Evolutionary conservation across 1,139 yeast species (phyloP), one percentile per base, ranked within the genome.

Genomic region (Lodderomyces jiufengensis): DNA sequence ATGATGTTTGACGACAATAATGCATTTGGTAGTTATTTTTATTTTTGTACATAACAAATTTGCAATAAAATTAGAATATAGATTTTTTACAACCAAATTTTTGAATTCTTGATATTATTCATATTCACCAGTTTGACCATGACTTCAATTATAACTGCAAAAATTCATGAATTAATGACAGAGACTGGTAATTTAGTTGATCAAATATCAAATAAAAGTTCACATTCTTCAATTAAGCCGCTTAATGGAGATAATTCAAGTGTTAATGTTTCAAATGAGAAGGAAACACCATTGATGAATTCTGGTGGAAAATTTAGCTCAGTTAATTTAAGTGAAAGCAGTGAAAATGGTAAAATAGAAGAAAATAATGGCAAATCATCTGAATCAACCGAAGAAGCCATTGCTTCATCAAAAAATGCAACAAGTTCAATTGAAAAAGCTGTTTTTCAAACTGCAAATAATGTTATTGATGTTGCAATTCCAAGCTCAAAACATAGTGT

Each of bases 401-500:
- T 18, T 18, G 20, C 5, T 18, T 5, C 7, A 18, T 18, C 7
- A 18, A 18, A 18, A 18, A 18, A 5, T 18, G 20, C 20, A 5
- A 18, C 20, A 18, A 18, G 20, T 7, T 18, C 29, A 21, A 24
- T 33, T 27, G 40, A 41, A 31, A 36, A 43, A 39, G 37, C 43
- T 3, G 32, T 39, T 8, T 32, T 41, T n/a, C 38, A 38, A 31
- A 29, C 40, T 15, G 43, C 39, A 27, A n/a, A 26, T 22, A 31
- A 39, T 13, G 33, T 34, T 24, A 31, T 37, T 9, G 37, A 33
- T 11, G 24, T 7, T 18, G 20, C 20, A 18, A 18, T 34, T 14
- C 39, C 43, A 9, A 34, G 29, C 18, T 39, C 43, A 9, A 39
- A 38, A 13, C 38, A 39, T 13, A 41, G 41, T 24, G 27, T 36